Percentiles rank a stretch among this genome's conserved stretches.
Evolutionary conservation across 371 early-diverging fungal genomes (phyloP).

Genomic region (Thermomucor indicae-seudaticae): DNA sequence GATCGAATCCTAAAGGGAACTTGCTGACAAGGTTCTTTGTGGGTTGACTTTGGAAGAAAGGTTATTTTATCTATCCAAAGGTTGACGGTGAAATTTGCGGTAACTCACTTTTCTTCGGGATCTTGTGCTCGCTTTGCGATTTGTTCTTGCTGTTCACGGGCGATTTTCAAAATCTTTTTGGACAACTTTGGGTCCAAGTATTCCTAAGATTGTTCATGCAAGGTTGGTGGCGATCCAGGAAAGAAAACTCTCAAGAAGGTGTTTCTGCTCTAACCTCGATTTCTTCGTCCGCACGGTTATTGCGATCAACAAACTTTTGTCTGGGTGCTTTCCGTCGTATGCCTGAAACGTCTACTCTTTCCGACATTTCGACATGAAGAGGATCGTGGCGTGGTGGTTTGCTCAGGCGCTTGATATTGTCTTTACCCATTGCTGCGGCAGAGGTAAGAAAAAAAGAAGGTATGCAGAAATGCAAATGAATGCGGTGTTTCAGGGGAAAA

Average conservation of each 20-base stretch:
- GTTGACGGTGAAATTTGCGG: neutral
- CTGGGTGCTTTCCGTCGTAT: slow-evolving; percentile 43
- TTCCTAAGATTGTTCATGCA: slow-evolving; percentile 49
- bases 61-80: neutral
- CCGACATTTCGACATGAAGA: slow-evolving; percentile 67
- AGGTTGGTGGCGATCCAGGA: neutral
- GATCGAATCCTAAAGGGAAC: slow-evolving; percentile 37
- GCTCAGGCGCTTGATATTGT: slow-evolving; percentile 18
- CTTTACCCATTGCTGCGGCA: slow-evolving; percentile 32
- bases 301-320: slow-evolving; percentile 64
- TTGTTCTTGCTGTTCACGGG: slow-evolving; percentile 91
- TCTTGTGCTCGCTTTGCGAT: slow-evolving; percentile 42
- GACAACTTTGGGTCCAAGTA: slow-evolving; percentile 89
- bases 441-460: too few species aligned
- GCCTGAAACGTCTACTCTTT: slow-evolving; percentile 49
- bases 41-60: neutral
- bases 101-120: slow-evolving; percentile 24
- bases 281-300: slow-evolving; percentile 47
- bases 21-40: slow-evolving; percentile 6
- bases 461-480: too few species aligned
- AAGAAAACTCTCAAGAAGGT: neutral
- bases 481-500: too few species aligned
- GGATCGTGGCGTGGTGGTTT: slow-evolving; percentile 69
- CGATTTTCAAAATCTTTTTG: slow-evolving; percentile 82
- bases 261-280: slow-evolving; percentile 15